Conservation (phyloP, 179 eudicot genomes). For the Dionaea muscipula region DNA sequence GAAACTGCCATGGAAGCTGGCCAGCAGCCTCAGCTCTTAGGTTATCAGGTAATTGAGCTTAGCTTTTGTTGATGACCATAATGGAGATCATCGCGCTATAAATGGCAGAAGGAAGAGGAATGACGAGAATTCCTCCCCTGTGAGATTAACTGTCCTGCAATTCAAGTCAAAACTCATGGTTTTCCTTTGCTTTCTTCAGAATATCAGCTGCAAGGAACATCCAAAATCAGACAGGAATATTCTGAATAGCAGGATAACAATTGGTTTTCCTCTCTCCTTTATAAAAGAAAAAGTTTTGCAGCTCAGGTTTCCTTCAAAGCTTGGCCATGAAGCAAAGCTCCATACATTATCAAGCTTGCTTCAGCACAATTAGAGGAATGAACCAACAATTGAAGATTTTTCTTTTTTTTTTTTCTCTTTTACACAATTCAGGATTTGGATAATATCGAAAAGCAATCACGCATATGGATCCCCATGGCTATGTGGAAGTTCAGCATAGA, state of each 20-base stretch:
- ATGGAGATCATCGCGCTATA: conserved; percentile 14
- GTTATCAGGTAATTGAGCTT: background rate
- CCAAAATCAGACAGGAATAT: background rate
- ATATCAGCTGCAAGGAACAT: background rate
- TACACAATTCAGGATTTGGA: too few relatives aligned
- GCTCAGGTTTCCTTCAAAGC: background rate
- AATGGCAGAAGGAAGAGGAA: conserved; percentile 12
- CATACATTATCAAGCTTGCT: too few relatives aligned
- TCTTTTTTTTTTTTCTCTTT: too few relatives aligned
- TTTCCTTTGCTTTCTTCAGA: background rate
- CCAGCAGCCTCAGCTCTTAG: background rate
- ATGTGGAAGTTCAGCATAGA: too few relatives aligned
- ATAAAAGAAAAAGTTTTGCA: background rate
- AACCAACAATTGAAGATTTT: too few relatives aligned
- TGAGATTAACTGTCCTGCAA: conserved; percentile 49
- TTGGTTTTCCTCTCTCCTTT: background rate
- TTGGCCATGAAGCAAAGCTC: background rate
- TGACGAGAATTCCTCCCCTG: conserved; percentile 25
- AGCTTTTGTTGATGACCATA: background rate
- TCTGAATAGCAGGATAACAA: background rate
- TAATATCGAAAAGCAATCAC: too few relatives aligned
- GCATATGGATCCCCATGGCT: too few relatives aligned
- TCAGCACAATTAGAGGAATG: too few relatives aligned
- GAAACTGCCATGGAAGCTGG: conserved; percentile 15
- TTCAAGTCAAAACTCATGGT: conserved; percentile 31